Evolutionary conservation across 2,329 filamentous ascomycete species (phyloP).

Genomic region (Coniella lustricola): DNA sequence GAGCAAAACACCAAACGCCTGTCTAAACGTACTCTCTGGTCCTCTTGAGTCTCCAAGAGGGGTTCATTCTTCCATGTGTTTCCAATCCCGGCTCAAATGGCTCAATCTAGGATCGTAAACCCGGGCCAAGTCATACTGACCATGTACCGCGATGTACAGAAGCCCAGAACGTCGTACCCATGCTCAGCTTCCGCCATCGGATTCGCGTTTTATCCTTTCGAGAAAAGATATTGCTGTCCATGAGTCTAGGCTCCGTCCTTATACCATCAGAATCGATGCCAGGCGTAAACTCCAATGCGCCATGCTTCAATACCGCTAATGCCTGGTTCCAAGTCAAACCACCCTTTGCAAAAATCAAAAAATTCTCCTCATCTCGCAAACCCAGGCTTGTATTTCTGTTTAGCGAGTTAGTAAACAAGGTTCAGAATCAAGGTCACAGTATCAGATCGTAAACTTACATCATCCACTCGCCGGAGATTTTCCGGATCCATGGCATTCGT

Average conservation of each 20-base stretch:
- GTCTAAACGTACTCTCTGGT: slow-evolving; percentile 9
- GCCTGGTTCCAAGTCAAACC: no score
- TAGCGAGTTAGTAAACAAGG: slow-evolving; percentile 3
- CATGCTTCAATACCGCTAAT: not conserved
- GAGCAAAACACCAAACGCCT: slow-evolving; percentile 7
- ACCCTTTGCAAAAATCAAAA: not conserved
- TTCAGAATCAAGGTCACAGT: not conserved
- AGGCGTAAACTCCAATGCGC: not conserved
- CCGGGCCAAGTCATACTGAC: no score
- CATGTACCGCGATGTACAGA: no score
- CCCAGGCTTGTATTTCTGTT: slow-evolving; percentile 17
- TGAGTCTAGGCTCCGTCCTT: not conserved
- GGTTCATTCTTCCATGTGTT: no score
- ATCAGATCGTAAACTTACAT: slow-evolving; percentile 57
- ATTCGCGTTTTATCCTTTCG: no score
- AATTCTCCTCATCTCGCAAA: slow-evolving; percentile 6
- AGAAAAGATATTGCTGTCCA: not conserved
- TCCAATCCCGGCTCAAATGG: no score
- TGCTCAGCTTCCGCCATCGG: no score
- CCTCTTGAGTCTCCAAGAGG: no score
- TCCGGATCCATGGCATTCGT: slow-evolving; percentile 84
- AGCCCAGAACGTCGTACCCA: no score
- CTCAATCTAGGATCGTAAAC: no score
- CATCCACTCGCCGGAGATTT: slow-evolving; percentile 74
- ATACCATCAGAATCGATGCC: not conserved